These are phyloP conservation scores for Phialocephala sp. DNA, from an alignment of 2,329 filamentous ascomycete genomes.

Conservation along the genomic window DNA sequence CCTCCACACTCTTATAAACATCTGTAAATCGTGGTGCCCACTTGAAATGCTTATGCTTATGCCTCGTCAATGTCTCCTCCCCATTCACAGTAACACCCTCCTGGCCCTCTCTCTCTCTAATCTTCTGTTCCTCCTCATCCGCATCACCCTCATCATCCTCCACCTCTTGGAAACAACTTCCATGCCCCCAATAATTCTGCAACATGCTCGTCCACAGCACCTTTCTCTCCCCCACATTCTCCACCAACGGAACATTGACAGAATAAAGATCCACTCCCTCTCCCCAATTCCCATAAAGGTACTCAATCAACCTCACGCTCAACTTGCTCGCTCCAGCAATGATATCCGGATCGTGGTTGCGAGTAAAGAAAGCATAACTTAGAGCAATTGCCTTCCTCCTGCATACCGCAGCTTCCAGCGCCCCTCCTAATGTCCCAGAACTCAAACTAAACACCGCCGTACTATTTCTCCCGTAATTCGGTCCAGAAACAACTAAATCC, in stretches of 20 bases:
- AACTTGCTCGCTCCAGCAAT: constrained; percentile 79
- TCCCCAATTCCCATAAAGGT: constrained; percentile 78
- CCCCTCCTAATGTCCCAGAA: constrained; percentile 78
- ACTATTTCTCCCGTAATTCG: constrained; percentile 84
- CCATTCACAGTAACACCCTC: constrained; percentile 46
- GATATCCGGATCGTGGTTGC: constrained; percentile 79
- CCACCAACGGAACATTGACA: constrained; percentile 86
- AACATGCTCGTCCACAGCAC: constrained; percentile 85
- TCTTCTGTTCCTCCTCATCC: constrained; percentile 73
- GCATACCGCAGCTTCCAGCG: constrained; percentile 78
- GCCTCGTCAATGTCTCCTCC: constrained; percentile 46
- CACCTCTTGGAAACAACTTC: constrained; percentile 85
- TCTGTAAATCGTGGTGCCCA: constrained; percentile 90
- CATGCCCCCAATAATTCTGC: constrained; percentile 88
- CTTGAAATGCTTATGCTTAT: constrained; percentile 88
- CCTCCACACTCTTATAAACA: constrained; percentile 86
- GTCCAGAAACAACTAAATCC: constrained; percentile 79
- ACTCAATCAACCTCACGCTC: constrained; percentile 78
- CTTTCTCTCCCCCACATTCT: constrained; percentile 72
- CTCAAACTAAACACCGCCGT: constrained; percentile 80
- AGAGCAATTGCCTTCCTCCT: constrained; percentile 76
- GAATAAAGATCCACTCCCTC: constrained; percentile 80
- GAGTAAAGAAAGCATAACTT: constrained; percentile 86
- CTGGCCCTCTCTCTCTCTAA: constrained; percentile 67
- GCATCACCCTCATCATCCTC: constrained; percentile 67